A percentile compares a stretch with the other conserved stretches of the same genome.
phyloP scores from a whole-genome alignment of 306 rosid species.

The Cucurbita ficifolia region DNA sequence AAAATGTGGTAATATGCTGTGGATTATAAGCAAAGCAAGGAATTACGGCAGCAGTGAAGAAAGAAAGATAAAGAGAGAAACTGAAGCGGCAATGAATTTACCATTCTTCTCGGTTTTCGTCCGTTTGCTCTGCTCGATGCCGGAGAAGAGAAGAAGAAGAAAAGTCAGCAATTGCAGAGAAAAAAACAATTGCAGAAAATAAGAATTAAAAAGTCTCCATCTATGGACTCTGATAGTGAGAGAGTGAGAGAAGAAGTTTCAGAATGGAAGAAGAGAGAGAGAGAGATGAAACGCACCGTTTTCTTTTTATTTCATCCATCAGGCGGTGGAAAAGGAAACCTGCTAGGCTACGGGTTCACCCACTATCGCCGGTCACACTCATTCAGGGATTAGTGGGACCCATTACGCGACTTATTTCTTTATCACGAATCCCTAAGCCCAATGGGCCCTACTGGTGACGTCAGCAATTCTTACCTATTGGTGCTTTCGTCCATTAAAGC shows the following conservation, averaged over 20 bases:
- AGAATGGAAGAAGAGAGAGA: background rate
- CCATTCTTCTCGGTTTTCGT: slow-evolving; percentile 3
- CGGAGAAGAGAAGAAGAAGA: background rate
- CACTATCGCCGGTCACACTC: background rate
- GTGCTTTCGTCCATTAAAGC: background rate
- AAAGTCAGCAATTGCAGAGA: slow-evolving; percentile 4
- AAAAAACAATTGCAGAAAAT: background rate
- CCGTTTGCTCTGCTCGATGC: background rate
- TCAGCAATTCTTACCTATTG: slow-evolving; percentile 6
- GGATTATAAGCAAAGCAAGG: slow-evolving; percentile 63
- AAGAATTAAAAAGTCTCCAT: background rate
- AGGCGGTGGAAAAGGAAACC: slow-evolving; percentile 27
- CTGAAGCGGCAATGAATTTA: slow-evolving; percentile 9
- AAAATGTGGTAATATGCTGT: slow-evolving; percentile 9
- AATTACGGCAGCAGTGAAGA: slow-evolving; percentile 20
- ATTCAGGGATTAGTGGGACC: slow-evolving; percentile 15
- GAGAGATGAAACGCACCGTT: slow-evolving; percentile 5
- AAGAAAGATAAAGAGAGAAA: slow-evolving; percentile 1
- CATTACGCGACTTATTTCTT: slow-evolving; percentile 19
- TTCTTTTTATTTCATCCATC: slow-evolving; percentile 15
- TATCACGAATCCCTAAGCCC: slow-evolving; percentile 45
- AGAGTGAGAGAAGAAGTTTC: background rate
- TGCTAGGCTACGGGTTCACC: background rate
- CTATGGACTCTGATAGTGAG: background rate
- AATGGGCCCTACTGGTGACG: background rate